Conservation (phyloP, 371 early-diverging fungal genomes). For the Thermomucor indicae-seudaticae region DNA sequence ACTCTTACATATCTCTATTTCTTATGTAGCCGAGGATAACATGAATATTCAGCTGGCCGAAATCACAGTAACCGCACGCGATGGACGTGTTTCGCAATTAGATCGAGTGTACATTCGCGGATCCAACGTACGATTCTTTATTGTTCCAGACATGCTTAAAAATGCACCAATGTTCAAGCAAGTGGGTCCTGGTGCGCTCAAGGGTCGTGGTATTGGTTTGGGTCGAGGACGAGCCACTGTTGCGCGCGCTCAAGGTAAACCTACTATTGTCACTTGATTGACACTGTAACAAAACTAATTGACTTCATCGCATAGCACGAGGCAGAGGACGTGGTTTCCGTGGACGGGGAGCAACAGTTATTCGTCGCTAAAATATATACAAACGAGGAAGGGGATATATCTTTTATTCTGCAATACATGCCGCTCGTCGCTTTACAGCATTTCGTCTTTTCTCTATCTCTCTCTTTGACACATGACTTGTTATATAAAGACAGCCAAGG, state of each 20-base stretch:
- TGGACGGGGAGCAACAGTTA: conserved; percentile 15
- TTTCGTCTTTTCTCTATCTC: neutral
- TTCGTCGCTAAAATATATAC: conserved; percentile 15
- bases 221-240: conserved; percentile 86
- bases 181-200: conserved; percentile 74
- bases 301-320: conserved; percentile 12
- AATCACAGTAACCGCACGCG: conserved; percentile 88
- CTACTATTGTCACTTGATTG: no score
- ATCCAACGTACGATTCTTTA: conserved; percentile 92
- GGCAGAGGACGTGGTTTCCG: conserved; percentile 33
- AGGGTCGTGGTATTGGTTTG: conserved; percentile 82
- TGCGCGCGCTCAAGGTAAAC: conserved; percentile 73
- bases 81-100: conserved; percentile 86
- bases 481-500: neutral
- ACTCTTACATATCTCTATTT: neutral
- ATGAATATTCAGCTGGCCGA: conserved; percentile 97
- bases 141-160: conserved; percentile 98
- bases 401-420: conserved; percentile 1
- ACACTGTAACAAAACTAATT: no score
- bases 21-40: conserved; percentile 87
- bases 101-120: conserved; percentile 98
- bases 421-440: no score
- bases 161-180: conserved; percentile 97
- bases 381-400: neutral
- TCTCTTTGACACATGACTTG: neutral